Evolutionary conservation across 306 rosid species (phyloP).

Genomic region (Oemleria cerasiformis): DNA sequence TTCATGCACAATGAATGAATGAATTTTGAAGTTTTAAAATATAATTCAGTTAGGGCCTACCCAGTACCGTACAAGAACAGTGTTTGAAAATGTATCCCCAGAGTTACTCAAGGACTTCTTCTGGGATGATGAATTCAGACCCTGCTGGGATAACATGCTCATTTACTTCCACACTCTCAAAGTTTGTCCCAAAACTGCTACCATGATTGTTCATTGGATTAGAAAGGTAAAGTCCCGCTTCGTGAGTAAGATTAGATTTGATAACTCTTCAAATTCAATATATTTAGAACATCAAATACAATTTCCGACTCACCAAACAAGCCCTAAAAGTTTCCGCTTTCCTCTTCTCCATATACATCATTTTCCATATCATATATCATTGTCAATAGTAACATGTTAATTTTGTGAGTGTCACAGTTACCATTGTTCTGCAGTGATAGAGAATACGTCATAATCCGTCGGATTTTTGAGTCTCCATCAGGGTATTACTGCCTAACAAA

Average conservation of each 20-base stretch:
- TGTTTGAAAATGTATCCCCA: background rate
- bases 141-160: slow-evolving; percentile 13
- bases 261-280: no score
- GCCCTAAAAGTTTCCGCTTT: no score
- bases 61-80: slow-evolving; percentile 17
- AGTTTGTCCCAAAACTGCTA: slow-evolving; percentile 11
- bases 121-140: slow-evolving; percentile 23
- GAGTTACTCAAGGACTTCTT: slow-evolving; percentile 12
- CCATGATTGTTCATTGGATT: slow-evolving; percentile 13
- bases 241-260: no score
- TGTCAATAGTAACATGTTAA: no score
- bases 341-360: background rate
- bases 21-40: background rate
- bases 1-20: background rate
- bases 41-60: background rate
- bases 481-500: slow-evolving; percentile 14
- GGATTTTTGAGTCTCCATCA: slow-evolving; percentile 6
- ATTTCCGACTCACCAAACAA: no score
- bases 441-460: slow-evolving; percentile 12
- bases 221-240: background rate
- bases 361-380: no score
- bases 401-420: background rate
- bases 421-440: slow-evolving; percentile 11
- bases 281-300: no score
- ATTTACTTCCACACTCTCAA: background rate